Conservation (phyloP, 139 green algal species). For the Pseudopediastrum boryanum region DNA sequence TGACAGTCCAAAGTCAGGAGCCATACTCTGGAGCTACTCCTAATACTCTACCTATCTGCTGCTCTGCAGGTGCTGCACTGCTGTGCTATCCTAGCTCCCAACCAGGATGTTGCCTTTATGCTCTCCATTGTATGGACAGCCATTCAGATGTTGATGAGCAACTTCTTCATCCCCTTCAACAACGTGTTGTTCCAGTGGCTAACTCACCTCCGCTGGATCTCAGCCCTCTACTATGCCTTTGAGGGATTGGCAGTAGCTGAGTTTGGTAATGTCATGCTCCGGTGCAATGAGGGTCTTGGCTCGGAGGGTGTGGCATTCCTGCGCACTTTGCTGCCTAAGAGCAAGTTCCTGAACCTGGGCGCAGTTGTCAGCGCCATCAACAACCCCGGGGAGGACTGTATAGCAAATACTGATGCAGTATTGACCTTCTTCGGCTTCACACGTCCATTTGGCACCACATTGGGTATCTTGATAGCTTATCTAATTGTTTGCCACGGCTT, state of each 20-base stretch:
- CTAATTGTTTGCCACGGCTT: constrained; percentile 6
- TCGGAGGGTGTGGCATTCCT: constrained; percentile 18
- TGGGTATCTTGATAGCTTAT: constrained; percentile 29
- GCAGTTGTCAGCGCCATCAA: constrained; percentile 18
- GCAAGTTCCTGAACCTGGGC: constrained; percentile 12
- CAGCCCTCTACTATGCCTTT: constrained; percentile 46
- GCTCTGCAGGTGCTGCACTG: constrained; percentile 39
- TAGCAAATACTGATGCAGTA: constrained; percentile 33
- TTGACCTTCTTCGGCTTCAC: constrained; percentile 28
- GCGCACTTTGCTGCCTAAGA: constrained; percentile 18
- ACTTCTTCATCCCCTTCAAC: constrained; percentile 49
- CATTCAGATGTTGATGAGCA: constrained; percentile 46
- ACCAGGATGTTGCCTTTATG: constrained; percentile 56
- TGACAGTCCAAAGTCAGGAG: too few relatives aligned
- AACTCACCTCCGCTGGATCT: constrained; percentile 36
- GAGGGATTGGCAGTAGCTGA: constrained; percentile 39
- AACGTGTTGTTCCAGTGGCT: constrained; percentile 43
- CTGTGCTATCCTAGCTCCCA: constrained; percentile 42
- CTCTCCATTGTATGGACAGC: constrained; percentile 43
- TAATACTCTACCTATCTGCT: not conserved
- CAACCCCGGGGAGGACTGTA: constrained; percentile 20
- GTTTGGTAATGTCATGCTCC: constrained; percentile 38
- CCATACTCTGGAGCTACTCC: not conserved
- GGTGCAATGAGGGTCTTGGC: constrained; percentile 33
- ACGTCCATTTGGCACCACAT: constrained; percentile 23